These are phyloP conservation scores for Falciphora oryzae DNA, from an alignment of 2,329 filamentous ascomycete genomes.

Conservation along the genomic window DNA sequence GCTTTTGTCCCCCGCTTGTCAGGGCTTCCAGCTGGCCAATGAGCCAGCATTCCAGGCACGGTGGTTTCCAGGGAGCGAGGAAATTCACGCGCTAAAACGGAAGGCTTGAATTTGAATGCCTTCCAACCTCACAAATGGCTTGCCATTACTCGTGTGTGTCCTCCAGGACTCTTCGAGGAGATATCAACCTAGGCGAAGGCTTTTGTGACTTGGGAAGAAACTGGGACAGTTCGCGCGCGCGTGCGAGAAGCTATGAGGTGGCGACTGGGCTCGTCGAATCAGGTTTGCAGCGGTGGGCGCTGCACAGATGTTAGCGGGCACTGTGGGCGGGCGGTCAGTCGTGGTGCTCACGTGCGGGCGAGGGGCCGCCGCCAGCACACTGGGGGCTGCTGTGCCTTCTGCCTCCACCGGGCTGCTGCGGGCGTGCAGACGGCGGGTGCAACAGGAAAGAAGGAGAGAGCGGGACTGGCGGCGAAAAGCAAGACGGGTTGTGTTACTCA, in stretches of 20 bases:
- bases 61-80: too few species aligned
- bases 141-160: not conserved
- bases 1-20: not conserved
- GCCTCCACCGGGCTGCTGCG: not conserved
- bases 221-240: not conserved
- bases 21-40: not conserved
- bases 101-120: not conserved
- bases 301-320: not conserved
- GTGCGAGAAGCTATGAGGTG: not conserved
- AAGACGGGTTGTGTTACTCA: not conserved
- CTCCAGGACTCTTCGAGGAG: not conserved
- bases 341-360: not conserved
- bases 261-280: not conserved
- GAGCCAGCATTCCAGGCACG: not conserved
- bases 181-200: not conserved
- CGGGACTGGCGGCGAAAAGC: not conserved
- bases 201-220: not conserved
- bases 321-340: not conserved
- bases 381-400: too few species aligned
- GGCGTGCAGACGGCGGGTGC: not conserved
- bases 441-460: not conserved
- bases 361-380: too few species aligned
- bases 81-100: not conserved
- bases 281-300: not conserved
- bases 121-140: not conserved